Percentiles rank a stretch among this genome's conserved stretches.
Evolutionary conservation across 1,284 basidiomycete species (phyloP).

Genomic region (Ceratobasidium papillatum): DNA sequence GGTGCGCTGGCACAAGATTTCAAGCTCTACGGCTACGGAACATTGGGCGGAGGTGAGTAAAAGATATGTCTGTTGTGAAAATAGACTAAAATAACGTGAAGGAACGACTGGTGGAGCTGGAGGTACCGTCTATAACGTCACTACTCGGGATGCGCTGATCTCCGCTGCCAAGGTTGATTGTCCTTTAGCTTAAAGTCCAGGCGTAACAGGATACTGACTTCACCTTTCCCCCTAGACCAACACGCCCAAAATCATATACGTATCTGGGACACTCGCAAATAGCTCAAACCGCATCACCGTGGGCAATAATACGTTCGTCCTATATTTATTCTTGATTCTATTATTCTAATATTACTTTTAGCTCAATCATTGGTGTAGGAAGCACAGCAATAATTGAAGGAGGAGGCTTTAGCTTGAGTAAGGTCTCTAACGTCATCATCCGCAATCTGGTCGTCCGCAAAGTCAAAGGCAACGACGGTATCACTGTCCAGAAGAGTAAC

Average conservation of each 20-base stretch:
- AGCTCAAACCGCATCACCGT: constrained; percentile 18
- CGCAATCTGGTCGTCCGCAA: constrained; percentile 35
- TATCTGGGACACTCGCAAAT: constrained; percentile 45
- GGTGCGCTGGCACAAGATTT: constrained; percentile 29
- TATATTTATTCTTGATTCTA: neutral
- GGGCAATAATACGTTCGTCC: constrained; percentile 27
- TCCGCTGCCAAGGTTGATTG: constrained; percentile 8
- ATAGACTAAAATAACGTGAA: neutral
- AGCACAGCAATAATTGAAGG: constrained; percentile 28
- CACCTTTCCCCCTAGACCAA: constrained; percentile 46
- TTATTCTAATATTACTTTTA: neutral
- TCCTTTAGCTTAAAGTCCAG: neutral
- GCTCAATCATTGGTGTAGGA: constrained; percentile 33
- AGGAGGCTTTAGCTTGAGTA: constrained; percentile 25
- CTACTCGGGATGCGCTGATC: constrained; percentile 21
- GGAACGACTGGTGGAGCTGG: constrained; percentile 33
- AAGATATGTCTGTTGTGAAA: neutral
- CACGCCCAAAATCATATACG: constrained; percentile 59
- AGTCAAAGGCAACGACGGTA: constrained; percentile 23
- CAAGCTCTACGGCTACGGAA: constrained; percentile 25
- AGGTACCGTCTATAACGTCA: constrained; percentile 17
- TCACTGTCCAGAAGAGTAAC: constrained; percentile 23
- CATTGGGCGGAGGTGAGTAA: constrained; percentile 13
- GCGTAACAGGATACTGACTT: neutral
- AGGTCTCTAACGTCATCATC: constrained; percentile 34